phyloP scores from a whole-genome alignment of 768 basidiomycete species.

The Boletus pseudopeckii region DNA sequence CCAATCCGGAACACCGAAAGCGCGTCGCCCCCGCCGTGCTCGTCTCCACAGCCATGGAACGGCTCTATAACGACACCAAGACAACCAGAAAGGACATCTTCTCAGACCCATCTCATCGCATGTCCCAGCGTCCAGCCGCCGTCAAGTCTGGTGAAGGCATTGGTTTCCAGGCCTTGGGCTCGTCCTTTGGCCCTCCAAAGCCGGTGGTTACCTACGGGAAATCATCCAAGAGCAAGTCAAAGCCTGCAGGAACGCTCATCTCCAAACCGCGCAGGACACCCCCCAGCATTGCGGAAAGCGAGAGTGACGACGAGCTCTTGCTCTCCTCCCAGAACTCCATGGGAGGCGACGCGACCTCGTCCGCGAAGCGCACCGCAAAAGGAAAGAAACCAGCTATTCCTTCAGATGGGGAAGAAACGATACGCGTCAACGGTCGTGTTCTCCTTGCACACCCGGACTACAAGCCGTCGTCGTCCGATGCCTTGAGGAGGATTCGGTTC shows the following conservation, averaged over 20 bases:
- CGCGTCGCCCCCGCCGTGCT: background rate
- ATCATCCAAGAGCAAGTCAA: slow-evolving; percentile 12
- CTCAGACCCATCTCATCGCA: slow-evolving; percentile 19
- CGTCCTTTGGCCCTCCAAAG: slow-evolving; percentile 17
- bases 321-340: slow-evolving; percentile 25
- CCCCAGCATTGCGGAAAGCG: background rate
- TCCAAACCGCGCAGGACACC: background rate
- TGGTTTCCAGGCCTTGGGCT: slow-evolving; percentile 24
- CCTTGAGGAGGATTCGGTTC: slow-evolving; percentile 28
- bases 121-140: slow-evolving; percentile 21
- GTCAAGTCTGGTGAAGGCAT: slow-evolving; percentile 27
- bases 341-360: slow-evolving; percentile 5
- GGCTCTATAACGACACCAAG: background rate
- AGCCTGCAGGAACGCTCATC: background rate
- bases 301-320: slow-evolving; percentile 31
- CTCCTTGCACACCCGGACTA: slow-evolving; percentile 24
- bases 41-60: slow-evolving; percentile 21
- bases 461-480: slow-evolving; percentile 11
- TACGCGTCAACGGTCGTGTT: slow-evolving; percentile 15
- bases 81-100: background rate
- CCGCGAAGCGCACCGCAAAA: slow-evolving; percentile 11
- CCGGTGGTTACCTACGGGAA: background rate
- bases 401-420: slow-evolving; percentile 3
- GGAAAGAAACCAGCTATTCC: background rate
- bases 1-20: slow-evolving; percentile 1